Percentiles rank a stretch among this genome's conserved stretches.
phyloP scores from a whole-genome alignment of 768 basidiomycete species.

The Pleurotus giganteus region DNA sequence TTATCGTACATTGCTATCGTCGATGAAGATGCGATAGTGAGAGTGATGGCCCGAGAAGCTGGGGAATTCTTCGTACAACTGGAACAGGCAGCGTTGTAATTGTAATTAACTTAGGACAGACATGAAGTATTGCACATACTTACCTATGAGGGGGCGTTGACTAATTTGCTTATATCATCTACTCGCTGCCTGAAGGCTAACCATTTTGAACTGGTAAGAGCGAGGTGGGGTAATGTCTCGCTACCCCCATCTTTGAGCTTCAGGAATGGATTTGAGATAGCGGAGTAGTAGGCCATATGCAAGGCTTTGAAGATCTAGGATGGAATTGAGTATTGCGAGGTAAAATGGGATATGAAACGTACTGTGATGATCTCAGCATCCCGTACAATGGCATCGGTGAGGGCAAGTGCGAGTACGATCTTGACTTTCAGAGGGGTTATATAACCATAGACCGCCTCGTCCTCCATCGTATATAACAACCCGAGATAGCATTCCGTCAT shows the following conservation, averaged over 20 bases:
- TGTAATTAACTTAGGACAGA: neutral
- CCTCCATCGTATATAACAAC: constrained; percentile 87
- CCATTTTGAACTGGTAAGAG: constrained; percentile 66
- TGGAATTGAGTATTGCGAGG: neutral
- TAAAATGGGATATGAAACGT: constrained; percentile 21
- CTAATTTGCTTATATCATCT: constrained; percentile 69
- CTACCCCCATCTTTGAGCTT: constrained; percentile 53
- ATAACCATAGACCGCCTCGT: constrained; percentile 91
- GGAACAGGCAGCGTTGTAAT: constrained; percentile 41
- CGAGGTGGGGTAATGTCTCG: constrained; percentile 56
- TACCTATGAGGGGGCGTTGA: constrained; percentile 37
- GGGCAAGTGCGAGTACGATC: constrained; percentile 76
- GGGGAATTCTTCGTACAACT: constrained; percentile 53
- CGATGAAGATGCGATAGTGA: constrained; percentile 70
- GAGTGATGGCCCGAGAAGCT: constrained; percentile 76
- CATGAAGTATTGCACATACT: neutral
- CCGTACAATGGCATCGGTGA: constrained; percentile 78
- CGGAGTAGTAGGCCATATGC: constrained; percentile 82
- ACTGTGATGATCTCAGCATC: constrained; percentile 81
- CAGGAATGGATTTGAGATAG: constrained; percentile 86
- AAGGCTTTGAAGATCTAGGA: constrained; percentile 82
- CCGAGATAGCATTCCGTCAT: constrained; percentile 80
- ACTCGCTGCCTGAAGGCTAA: constrained; percentile 66
- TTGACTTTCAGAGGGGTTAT: constrained; percentile 86
- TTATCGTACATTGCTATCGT: constrained; percentile 67